Evolutionary conservation across 2,329 filamentous ascomycete species (phyloP), one percentile per base, ranked within the genome.

Genomic region (Helotiales sp.): DNA sequence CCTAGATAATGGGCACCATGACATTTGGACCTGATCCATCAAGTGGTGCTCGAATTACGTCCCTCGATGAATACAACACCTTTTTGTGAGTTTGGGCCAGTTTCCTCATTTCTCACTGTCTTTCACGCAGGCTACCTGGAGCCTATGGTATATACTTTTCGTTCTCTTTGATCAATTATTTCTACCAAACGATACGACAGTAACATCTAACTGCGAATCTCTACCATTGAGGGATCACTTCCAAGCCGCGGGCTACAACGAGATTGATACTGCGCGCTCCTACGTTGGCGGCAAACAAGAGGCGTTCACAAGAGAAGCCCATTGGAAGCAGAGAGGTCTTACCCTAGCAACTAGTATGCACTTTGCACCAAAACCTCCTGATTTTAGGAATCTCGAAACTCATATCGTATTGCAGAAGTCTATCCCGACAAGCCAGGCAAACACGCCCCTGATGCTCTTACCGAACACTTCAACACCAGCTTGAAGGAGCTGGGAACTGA

Each of bases 231-330:
- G 54, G 11, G 90, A 95, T 77, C 84, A 89, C 70, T 88, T 97
- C 76, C 91, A 95, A 78, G 81, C 83, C n/a, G 85, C 89, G 65
- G 93, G 93, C 43, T 95, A 96, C 81, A 89, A 89, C 76, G 93
- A 97, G 76, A 80, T 97, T 43, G 93, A 97, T 77, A 97, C 93
- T 1, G 93, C 93, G 0, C 87, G 92, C 28, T 77, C 87, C 65
- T 97, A 97, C 74, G 82, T 91, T 17, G 88, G 81, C 55, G 88
- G 90, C 58, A 81, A 87, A 72, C 93, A 97, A 77, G 93, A 97
- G 79, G 90, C 86, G 13, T 96, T 90, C 79, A 94, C 93, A 5
- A 83, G 86, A 17, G 84, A 92, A 71, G 89, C 91, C 2, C 85
- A 85, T 60, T 97, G 92, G 92, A 90, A 93, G 77, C 88, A 93